Conservation (phyloP, 2,329 filamentous ascomycete genomes). For the Alternaria sp. region DNA sequence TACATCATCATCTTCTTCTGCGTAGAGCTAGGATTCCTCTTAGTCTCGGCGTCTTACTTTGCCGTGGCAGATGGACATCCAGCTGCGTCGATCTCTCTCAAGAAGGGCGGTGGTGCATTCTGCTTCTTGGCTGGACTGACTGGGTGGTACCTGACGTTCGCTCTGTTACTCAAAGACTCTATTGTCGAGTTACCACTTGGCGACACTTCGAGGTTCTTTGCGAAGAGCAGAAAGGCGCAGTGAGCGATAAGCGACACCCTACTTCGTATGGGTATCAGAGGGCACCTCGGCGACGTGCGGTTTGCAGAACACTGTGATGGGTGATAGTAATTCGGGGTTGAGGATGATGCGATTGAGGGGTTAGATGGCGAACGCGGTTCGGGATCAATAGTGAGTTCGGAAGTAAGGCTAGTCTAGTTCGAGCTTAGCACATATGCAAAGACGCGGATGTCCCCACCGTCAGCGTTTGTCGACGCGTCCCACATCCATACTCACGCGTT, state of each 20-base stretch:
- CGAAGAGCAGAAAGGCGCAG: constrained; percentile 27
- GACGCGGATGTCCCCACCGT: background rate
- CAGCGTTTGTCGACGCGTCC: background rate
- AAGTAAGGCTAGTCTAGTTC: background rate
- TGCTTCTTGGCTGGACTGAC: constrained; percentile 58
- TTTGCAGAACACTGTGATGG: background rate
- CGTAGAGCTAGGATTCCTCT: constrained; percentile 56
- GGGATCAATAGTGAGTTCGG: background rate
- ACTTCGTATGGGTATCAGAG: background rate
- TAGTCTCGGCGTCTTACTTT: constrained; percentile 57
- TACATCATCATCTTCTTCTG: constrained; percentile 60
- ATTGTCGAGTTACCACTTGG: constrained; percentile 36
- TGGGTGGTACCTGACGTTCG: constrained; percentile 40
- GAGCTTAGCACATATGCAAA: background rate
- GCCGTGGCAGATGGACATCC: constrained; percentile 55
- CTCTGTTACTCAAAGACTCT: constrained; percentile 34
- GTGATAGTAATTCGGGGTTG: background rate
- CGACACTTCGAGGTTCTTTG: constrained; percentile 40
- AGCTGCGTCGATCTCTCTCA: constrained; percentile 47
- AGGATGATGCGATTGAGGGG: constrained; percentile 22
- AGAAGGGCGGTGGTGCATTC: constrained; percentile 57
- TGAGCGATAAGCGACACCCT: background rate
- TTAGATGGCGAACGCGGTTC: constrained; percentile 17
- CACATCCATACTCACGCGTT: background rate
- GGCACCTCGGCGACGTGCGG: background rate